phyloP scores from a whole-genome alignment of 2,329 filamentous ascomycete species.

The Aspergillus bombycis region DNA sequence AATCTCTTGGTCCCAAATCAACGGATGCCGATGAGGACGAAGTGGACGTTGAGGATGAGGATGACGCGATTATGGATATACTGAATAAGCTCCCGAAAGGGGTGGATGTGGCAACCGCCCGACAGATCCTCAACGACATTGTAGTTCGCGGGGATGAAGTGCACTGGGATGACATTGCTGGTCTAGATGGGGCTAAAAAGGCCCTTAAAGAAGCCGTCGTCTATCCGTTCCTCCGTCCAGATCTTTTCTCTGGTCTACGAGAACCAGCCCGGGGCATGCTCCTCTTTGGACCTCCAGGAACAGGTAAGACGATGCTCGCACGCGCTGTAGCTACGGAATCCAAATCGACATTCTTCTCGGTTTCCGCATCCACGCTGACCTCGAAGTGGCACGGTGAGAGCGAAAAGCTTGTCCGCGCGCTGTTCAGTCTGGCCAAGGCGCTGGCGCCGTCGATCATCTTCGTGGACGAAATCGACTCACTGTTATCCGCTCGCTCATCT shows the following conservation, averaged over 20 bases:
- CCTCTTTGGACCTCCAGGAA: conserved; percentile 94
- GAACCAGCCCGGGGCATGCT: conserved; percentile 95
- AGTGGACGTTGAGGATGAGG: conserved; percentile 51
- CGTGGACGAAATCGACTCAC: conserved; percentile 95
- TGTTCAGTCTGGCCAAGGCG: conserved; percentile 86
- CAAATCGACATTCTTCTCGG: conserved; percentile 93
- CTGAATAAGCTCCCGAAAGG: conserved; percentile 79
- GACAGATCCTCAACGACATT: conserved; percentile 94
- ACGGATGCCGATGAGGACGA: conserved; percentile 51
- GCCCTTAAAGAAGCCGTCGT: conserved; percentile 94
- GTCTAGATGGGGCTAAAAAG: conserved; percentile 85
- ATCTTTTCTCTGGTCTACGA: conserved; percentile 91
- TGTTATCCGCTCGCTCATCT: conserved; percentile 80
- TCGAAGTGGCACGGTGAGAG: conserved; percentile 96
- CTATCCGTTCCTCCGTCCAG: conserved; percentile 92
- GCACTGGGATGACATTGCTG: conserved; percentile 91
- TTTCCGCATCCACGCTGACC: conserved; percentile 90
- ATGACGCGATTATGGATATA: conserved; percentile 64
- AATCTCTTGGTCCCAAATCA: conserved; percentile 50
- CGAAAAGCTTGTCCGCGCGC: conserved; percentile 90
- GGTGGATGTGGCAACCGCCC: conserved; percentile 79
- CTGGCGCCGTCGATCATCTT: conserved; percentile 96
- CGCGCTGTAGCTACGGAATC: conserved; percentile 94
- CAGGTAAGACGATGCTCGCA: conserved; percentile 97
- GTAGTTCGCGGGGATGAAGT: conserved; percentile 93